Evolutionary conservation across 805 yeast species (phyloP), one percentile per base, ranked within the genome.

Genomic region (Jamesozyma gamospora): DNA sequence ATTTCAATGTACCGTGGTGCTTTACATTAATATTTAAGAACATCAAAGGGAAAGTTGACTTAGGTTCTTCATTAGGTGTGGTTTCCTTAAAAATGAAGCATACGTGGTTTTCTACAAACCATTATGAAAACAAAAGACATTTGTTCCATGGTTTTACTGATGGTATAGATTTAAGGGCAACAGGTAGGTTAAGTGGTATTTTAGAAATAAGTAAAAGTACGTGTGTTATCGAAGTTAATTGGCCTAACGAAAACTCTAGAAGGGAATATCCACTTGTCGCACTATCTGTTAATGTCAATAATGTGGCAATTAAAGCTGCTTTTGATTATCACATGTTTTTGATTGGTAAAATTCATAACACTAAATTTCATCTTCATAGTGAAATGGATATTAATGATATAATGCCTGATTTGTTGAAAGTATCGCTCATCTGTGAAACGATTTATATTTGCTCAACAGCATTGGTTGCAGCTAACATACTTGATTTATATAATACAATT

Each of bases 271-370:
- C 97, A 0, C 57, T 83, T 42, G 79, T 90, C 3, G 69, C 77
- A 17, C 54, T 82, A 2, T 68, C 80, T 0, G 65, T 75, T 4
- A 77, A 80, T 0, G 55, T 86, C 26, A 75, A 66, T 2, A 62
- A 67, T 4, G 49, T 84, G 16, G 75, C 77, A 21, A 50, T 74
- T 2, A 82, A 81, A 51, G 63, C 79, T 4, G 77, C 87, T 0
- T 77, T 90, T 50, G 97, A 92, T 55, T 86, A 77, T 56, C 96
- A 90, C 54, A 75, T 84, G 14, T 87, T 92, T 56, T 71, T 84
- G 27, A 72, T 90, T 34, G 74, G 77, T 2, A 67, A 69, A 13
- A 56, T 81, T 16, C 59, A 65, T 6, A 62, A 64, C 1, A 62
- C 76, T 19, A 62, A 69, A 11, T 59, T 81, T 13, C 75, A 75